A percentile compares a stretch with the other conserved stretches of the same genome.
Conservation (phyloP, 495 filamentous ascomycete species). For the Parathielavia hyrcaniae region DNA sequence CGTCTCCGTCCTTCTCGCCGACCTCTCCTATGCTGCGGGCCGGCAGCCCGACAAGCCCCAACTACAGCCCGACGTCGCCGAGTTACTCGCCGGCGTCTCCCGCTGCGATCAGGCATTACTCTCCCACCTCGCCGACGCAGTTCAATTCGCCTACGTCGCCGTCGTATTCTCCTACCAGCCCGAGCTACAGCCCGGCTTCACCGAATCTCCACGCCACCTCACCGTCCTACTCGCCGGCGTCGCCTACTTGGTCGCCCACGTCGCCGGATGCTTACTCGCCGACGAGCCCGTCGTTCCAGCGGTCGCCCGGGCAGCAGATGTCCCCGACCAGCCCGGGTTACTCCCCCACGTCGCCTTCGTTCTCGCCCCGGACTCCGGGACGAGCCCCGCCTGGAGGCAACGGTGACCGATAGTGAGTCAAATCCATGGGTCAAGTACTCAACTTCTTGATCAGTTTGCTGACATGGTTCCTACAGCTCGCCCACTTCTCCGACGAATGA, state of each 20-base stretch:
- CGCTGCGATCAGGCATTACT: conserved; percentile 54
- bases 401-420: conserved; percentile 36
- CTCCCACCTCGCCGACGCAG: conserved; percentile 53
- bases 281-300: conserved; percentile 64
- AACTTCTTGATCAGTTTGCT: conserved; percentile 2
- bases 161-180: conserved; percentile 56
- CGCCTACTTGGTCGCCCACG: conserved; percentile 62
- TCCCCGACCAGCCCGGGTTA: conserved; percentile 52
- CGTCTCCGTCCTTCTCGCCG: conserved; percentile 78
- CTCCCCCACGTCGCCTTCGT: conserved; percentile 47
- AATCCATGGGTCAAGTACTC: background rate
- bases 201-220: conserved; percentile 56
- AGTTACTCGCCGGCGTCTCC: conserved; percentile 71
- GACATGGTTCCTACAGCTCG: conserved; percentile 22
- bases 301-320: conserved; percentile 48
- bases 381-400: conserved; percentile 28
- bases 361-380: conserved; percentile 41
- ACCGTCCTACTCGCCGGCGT: conserved; percentile 64
- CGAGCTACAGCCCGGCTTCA: conserved; percentile 58
- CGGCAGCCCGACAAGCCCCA: conserved; percentile 55
- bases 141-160: conserved; percentile 59
- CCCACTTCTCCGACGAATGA: conserved; percentile 35
- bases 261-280: conserved; percentile 69
- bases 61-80: conserved; percentile 79
- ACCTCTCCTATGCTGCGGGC: conserved; percentile 65